A percentile compares a stretch with the other conserved stretches of the same genome.
Evolutionary conservation across 306 rosid species (phyloP).

Genomic region (Cercis canadensis): DNA sequence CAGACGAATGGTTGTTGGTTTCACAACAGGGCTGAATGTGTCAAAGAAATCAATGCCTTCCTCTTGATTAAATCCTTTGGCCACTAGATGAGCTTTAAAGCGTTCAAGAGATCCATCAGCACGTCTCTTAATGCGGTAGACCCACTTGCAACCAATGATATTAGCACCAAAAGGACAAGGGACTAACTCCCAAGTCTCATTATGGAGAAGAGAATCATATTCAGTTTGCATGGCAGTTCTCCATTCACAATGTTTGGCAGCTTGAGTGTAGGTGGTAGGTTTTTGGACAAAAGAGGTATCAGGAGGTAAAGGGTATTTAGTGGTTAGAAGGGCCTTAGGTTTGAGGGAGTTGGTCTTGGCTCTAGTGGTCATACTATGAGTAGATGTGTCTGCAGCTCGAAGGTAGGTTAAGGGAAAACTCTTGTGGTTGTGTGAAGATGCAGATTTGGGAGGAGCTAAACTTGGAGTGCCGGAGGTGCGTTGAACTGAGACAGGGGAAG

Average conservation of each 20-base stretch:
- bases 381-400: no score
- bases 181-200: conserved; percentile 5
- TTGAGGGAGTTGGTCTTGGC: no score
- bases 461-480: no score
- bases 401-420: no score
- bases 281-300: not conserved
- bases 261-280: not conserved
- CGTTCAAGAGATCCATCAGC: not conserved
- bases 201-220: not conserved
- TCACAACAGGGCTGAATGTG: not conserved
- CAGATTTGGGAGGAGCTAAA: no score
- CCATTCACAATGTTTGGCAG: not conserved
- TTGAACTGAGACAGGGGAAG: no score
- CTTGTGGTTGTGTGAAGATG: no score
- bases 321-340: no score
- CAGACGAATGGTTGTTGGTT: not conserved
- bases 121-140: not conserved
- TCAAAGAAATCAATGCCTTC: not conserved
- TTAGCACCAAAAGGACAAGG: not conserved
- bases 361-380: no score
- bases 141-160: conserved; percentile 1
- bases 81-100: not conserved
- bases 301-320: no score
- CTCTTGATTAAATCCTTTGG: not conserved
- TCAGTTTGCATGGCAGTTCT: not conserved